These are phyloP conservation scores for Gossypium thurberi DNA, from an alignment of 345 rosid genomes.

Conservation along the genomic window DNA sequence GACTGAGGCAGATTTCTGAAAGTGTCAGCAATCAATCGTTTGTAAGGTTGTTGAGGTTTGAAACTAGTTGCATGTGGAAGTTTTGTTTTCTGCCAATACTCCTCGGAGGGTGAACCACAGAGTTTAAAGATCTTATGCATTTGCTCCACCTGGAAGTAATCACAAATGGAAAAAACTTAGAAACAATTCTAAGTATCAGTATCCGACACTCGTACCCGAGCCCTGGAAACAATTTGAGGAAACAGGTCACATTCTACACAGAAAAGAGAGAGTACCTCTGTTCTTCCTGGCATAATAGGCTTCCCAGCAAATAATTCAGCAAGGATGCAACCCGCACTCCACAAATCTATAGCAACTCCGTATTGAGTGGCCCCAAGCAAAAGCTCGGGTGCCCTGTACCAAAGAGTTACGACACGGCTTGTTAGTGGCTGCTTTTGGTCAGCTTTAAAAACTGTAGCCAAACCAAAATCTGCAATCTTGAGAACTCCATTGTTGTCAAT, in stretches of 20 bases:
- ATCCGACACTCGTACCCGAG: neutral
- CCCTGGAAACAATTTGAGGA: neutral
- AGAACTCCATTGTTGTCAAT: conserved; percentile 66
- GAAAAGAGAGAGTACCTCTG: conserved; percentile 46
- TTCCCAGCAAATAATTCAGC: conserved; percentile 79
- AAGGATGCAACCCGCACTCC: conserved; percentile 90
- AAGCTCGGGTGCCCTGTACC: conserved; percentile 97
- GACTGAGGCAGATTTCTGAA: conserved; percentile 49
- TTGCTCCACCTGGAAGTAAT: conserved; percentile 58
- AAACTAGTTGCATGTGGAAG: conserved; percentile 64
- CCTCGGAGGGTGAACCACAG: conserved; percentile 82
- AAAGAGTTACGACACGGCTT: conserved; percentile 91
- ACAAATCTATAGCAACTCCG: conserved; percentile 78
- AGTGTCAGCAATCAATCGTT: conserved; percentile 49
- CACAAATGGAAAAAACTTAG: neutral
- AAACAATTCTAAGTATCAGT: neutral
- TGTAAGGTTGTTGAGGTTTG: conserved; percentile 68
- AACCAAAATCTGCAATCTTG: conserved; percentile 87
- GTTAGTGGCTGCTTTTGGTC: conserved; percentile 56
- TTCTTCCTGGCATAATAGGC: conserved; percentile 94
- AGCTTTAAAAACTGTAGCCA: conserved; percentile 57
- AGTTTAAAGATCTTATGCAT: conserved; percentile 93
- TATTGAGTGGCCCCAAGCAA: conserved; percentile 81
- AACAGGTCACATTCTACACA: neutral
- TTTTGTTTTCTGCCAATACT: conserved; percentile 65